Base-by-base conservation (phyloP, 2,329 filamentous ascomycete genomes). In the Chalara sp. region DNA sequence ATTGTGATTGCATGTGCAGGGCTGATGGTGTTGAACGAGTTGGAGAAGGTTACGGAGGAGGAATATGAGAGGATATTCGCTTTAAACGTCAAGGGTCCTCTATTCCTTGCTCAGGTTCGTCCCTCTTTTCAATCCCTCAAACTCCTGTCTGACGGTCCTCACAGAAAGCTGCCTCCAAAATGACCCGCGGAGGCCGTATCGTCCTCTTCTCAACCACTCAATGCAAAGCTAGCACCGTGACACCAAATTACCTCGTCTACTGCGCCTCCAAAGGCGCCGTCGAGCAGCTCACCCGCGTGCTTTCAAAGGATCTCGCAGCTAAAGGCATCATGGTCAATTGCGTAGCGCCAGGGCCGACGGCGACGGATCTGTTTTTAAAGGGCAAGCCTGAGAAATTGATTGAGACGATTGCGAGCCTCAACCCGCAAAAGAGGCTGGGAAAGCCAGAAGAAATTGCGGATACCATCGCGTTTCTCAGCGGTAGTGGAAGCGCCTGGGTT, bases 1-100 rank as follows among this genome's bases (percentile, higher is more conserved):
- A 72, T 83, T 37, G 55, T 84, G 3, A 68, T 84, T 44, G 69
- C 75, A 2, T 82, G 79, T 54, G 79, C 81, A 0, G 81, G 74
- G 0, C 59, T 75, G 4, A 67, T 80, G 65, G 67, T 67, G 2
- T 72, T 78, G 66, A 70, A 67, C n/a, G 70, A 72, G 46, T 66
- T 83, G 11, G 71, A 73, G 33, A 59, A 67, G 28, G 71, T 73
- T 1, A 77, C 70, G 0, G 76, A 81, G 60, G 69, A 65, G 6
- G 69, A 74, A 54, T 83, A 76, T 58, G 77, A 81, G 55, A 55
- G 52, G 6, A 66, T 65, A 3, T 78, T 77, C 57, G 65, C 65
- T 41, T 52, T 81, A 35, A 82, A 82, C 60, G 77, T 81, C 50
- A 81, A 80, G 61, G 79, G 78, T 0, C 74, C 76, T 0, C 73